These are phyloP conservation scores for Suillus occidentalis DNA, from an alignment of 768 basidiomycete genomes.

Conservation along the genomic window DNA sequence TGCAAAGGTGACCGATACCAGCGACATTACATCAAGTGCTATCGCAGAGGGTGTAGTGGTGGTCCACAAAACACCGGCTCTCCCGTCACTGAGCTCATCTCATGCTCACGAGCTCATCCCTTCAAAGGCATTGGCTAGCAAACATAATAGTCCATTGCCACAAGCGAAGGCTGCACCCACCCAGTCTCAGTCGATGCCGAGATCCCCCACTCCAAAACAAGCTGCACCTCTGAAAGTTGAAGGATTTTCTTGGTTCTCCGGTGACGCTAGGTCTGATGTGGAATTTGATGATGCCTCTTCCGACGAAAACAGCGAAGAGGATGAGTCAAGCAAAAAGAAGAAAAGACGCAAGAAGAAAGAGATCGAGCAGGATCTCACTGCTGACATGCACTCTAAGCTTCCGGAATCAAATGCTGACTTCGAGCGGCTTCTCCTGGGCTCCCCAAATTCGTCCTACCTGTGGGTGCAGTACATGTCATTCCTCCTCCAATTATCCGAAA, in stretches of 20 bases:
- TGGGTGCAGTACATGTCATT: conserved; percentile 99
- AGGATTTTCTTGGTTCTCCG: conserved; percentile 74
- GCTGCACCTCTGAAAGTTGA: conserved; percentile 47
- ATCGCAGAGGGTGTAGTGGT: conserved; percentile 67
- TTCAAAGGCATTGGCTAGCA: conserved; percentile 82
- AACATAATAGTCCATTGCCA: conserved; percentile 61
- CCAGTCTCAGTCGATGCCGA: not conserved
- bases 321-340: conserved; percentile 43
- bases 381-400: conserved; percentile 78
- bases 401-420: conserved; percentile 96
- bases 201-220: not conserved
- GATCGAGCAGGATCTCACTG: conserved; percentile 80
- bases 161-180: conserved; percentile 50
- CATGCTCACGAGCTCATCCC: conserved; percentile 60
- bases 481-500: conserved; percentile 93
- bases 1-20: conserved; percentile 56
- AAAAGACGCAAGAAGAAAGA: conserved; percentile 68
- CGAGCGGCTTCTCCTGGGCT: conserved; percentile 87
- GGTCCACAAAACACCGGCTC: conserved; percentile 84
- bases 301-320: conserved; percentile 36
- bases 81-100: conserved; percentile 59
- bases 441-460: conserved; percentile 94
- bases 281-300: conserved; percentile 45
- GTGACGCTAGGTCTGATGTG: conserved; percentile 35
- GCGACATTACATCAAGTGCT: conserved; percentile 74